Conservation (phyloP, 2,329 filamentous ascomycete species). For the Neofusicoccum sp. region DNA sequence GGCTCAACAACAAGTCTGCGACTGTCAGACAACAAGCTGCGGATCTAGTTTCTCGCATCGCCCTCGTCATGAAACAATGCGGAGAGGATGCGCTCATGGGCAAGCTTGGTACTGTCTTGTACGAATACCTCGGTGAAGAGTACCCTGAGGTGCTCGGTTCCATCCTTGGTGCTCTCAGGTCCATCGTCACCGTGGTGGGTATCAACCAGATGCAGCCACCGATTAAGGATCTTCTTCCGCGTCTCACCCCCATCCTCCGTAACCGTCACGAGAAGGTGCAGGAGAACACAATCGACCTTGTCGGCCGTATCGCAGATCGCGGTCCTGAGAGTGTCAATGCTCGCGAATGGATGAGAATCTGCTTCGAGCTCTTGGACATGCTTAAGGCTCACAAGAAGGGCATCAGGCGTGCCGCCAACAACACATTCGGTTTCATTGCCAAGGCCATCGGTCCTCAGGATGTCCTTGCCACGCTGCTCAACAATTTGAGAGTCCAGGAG, state of each 20-base stretch:
- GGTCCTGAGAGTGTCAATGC: conserved; percentile 96
- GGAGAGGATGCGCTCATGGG: conserved; percentile 94
- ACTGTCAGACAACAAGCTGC: conserved; percentile 96
- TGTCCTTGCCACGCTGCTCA: conserved; percentile 89
- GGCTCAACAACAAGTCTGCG: conserved; percentile 95
- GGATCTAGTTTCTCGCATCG: conserved; percentile 93
- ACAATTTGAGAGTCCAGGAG: conserved; percentile 95
- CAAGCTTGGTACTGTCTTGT: conserved; percentile 89
- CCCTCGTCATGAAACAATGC: conserved; percentile 98
- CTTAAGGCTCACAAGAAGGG: conserved; percentile 99
- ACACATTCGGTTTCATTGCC: conserved; percentile 98
- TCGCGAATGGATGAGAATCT: conserved; percentile 99
- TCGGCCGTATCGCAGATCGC: conserved; percentile 95
- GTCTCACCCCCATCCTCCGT: conserved; percentile 93
- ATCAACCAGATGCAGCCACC: conserved; percentile 98
- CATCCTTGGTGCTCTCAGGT: conserved; percentile 89
- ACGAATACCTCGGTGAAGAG: conserved; percentile 97
- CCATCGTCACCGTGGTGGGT: conserved; percentile 95
- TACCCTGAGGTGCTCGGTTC: conserved; percentile 97
- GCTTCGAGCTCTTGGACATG: conserved; percentile 98
- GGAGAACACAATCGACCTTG: conserved; percentile 97
- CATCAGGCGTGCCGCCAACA: conserved; percentile 96
- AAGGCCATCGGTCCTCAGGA: conserved; percentile 98
- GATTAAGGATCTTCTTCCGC: conserved; percentile 91
- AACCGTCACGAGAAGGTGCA: conserved; percentile 99